A percentile compares a stretch with the other conserved stretches of the same genome.
Evolutionary conservation across 2,329 filamentous ascomycete species (phyloP).

Genomic region (Falciphora oryzae): DNA sequence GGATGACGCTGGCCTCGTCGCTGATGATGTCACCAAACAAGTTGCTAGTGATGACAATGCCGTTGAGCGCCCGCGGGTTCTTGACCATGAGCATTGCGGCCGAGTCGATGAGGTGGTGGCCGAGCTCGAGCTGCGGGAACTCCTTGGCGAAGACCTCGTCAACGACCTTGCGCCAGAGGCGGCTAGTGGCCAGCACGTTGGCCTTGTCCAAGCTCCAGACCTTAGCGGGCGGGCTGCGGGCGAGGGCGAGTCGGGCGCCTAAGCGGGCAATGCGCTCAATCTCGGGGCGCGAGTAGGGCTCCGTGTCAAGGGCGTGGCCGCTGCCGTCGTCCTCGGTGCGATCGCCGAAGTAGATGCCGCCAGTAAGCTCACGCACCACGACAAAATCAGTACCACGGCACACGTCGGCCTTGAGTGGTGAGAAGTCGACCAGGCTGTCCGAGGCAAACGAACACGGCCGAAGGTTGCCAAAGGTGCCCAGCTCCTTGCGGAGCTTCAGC

Average conservation of each 20-base stretch:
- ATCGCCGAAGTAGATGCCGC: conserved; percentile 93
- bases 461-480: conserved; percentile 91
- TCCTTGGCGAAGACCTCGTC: conserved; percentile 79
- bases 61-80: conserved; percentile 82
- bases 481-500: conserved; percentile 84
- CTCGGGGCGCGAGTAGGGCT: conserved; percentile 79
- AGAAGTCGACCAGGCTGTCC: conserved; percentile 74
- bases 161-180: conserved; percentile 84
- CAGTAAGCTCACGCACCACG: conserved; percentile 86
- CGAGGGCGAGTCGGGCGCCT: conserved; percentile 73
- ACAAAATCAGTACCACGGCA: conserved; percentile 87
- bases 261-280: conserved; percentile 84
- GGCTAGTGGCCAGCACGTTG: conserved; percentile 76
- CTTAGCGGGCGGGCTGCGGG: conserved; percentile 66
- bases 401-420: conserved; percentile 79
- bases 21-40: conserved; percentile 94
- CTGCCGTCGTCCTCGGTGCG: conserved; percentile 73
- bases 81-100: conserved; percentile 99
- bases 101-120: conserved; percentile 89
- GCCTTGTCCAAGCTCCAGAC: conserved; percentile 94
- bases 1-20: conserved; percentile 92
- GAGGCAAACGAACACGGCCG: conserved; percentile 94
- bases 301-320: conserved; percentile 73
- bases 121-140: conserved; percentile 78
- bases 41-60: conserved; percentile 88